A percentile compares a stretch with the other conserved stretches of the same genome.
Evolutionary conservation across 1,284 basidiomycete genomes (phyloP).

Genomic region (Rhodotorula sp.): DNA sequence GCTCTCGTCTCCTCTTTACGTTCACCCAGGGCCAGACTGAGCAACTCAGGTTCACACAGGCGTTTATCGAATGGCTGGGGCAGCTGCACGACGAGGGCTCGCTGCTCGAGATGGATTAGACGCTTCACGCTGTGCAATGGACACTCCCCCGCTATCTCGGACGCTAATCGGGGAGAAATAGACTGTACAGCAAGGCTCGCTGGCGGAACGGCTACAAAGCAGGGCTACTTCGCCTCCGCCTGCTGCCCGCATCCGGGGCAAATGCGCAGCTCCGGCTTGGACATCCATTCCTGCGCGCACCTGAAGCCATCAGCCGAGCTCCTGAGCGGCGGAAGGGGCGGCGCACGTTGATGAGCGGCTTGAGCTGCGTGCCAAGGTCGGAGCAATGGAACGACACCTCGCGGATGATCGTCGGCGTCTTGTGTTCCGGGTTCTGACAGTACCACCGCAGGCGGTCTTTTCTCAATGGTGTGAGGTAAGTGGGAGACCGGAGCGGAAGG

Average conservation of each 20-base stretch:
- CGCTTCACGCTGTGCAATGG: no score
- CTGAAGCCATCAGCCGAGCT: no score
- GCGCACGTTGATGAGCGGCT: slow-evolving; percentile 73
- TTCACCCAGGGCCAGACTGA: neutral
- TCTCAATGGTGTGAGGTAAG: neutral
- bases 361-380: slow-evolving; percentile 90
- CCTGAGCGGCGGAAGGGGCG: neutral
- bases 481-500: neutral
- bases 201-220: neutral
- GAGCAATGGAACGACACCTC: slow-evolving; percentile 86
- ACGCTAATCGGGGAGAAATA: neutral
- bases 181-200: neutral
- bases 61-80: slow-evolving; percentile 67
- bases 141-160: neutral
- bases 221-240: slow-evolving; percentile 62
- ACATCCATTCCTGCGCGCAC: slow-evolving; percentile 60
- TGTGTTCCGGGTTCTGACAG: slow-evolving; percentile 70
- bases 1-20: slow-evolving; percentile 45
- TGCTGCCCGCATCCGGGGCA: slow-evolving; percentile 71
- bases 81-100: slow-evolving; percentile 64
- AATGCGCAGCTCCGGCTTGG: slow-evolving; percentile 62
- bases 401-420: slow-evolving; percentile 75
- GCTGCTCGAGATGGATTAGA: slow-evolving; percentile 34
- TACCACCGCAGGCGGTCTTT: slow-evolving; percentile 93
- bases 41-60: neutral